A percentile compares a stretch with the other conserved stretches of the same genome.
Evolutionary conservation across 225 moss, liverwort and hornwort genomes (phyloP).

Genomic region (Bryoerythrophyllum caledonicum): DNA sequence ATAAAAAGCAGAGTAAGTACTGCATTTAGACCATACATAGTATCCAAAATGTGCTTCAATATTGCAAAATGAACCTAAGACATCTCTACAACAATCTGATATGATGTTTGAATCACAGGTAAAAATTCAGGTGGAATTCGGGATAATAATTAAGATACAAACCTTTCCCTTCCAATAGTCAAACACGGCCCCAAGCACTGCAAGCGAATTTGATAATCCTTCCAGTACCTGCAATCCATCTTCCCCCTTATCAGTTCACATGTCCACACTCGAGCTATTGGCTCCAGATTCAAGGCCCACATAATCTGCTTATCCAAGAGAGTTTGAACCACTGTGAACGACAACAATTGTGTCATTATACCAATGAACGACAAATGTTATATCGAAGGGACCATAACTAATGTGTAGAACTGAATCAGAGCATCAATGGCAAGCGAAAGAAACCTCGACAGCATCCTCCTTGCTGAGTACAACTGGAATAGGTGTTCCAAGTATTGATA

Average conservation of each 20-base stretch:
- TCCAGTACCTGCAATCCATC: conserved; percentile 53
- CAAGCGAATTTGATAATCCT: conserved; percentile 45
- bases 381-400: background rate
- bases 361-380: background rate
- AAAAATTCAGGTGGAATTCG: background rate
- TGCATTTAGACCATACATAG: background rate
- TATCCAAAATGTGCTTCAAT: background rate
- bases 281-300: background rate
- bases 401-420: background rate
- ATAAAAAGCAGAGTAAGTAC: conserved; percentile 1
- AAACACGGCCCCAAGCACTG: conserved; percentile 63
- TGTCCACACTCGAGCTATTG: background rate
- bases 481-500: conserved; percentile 45
- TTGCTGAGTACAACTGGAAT: conserved; percentile 61
- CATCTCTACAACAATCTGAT: background rate
- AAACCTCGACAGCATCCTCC: conserved; percentile 61
- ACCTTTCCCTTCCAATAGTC: conserved; percentile 85
- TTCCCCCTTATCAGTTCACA: conserved; percentile 10
- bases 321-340: background rate
- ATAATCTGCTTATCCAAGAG: background rate
- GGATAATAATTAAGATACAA: conserved; percentile 9
- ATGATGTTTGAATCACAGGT: background rate
- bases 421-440: conserved; percentile 15
- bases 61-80: conserved; percentile 2
- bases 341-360: conserved; percentile 4